phyloP scores from a whole-genome alignment of 805 yeast species.

The Starmerella potacharoeniae region DNA sequence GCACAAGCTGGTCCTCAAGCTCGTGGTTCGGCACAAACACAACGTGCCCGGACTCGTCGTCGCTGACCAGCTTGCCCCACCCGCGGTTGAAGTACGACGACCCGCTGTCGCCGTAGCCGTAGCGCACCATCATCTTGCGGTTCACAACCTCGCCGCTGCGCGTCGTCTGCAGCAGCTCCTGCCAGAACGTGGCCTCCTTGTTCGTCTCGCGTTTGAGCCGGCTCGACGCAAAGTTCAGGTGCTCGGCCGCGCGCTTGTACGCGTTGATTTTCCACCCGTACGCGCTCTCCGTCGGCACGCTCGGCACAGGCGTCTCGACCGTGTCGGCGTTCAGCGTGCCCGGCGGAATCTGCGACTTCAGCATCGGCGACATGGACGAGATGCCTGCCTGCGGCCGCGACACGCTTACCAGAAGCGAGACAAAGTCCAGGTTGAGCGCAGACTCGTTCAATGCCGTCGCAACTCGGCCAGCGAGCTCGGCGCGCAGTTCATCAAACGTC shows the following conservation, averaged over 20 bases:
- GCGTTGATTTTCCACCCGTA: slow-evolving; percentile 81
- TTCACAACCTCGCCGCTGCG: slow-evolving; percentile 47
- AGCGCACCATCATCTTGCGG: slow-evolving; percentile 66
- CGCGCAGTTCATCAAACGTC: slow-evolving; percentile 23
- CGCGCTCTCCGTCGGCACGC: slow-evolving; percentile 17
- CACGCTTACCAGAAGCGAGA: slow-evolving; percentile 69
- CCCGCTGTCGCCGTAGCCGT: slow-evolving; percentile 88
- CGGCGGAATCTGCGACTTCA: slow-evolving; percentile 21
- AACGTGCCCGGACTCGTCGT: slow-evolving; percentile 35
- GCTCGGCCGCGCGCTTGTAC: slow-evolving; percentile 42
- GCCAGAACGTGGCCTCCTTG: slow-evolving; percentile 63
- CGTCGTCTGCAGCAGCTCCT: slow-evolving; percentile 33
- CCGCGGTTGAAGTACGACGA: slow-evolving; percentile 67
- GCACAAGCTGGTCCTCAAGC: slow-evolving; percentile 37
- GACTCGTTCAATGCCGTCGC: slow-evolving; percentile 74
- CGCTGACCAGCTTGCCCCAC: slow-evolving; percentile 36
- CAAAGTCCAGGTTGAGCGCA: slow-evolving; percentile 75
- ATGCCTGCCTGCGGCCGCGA: slow-evolving; percentile 77
- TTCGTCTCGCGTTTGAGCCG: slow-evolving; percentile 43
- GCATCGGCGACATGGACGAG: slow-evolving; percentile 52
- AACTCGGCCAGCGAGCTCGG: slow-evolving; percentile 21
- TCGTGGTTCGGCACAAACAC: slow-evolving; percentile 31
- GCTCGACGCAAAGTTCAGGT: slow-evolving; percentile 41
- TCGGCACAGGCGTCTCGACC: slow-evolving; percentile 13
- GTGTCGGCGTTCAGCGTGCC: slow-evolving; percentile 29